Conservation (phyloP, 2,329 filamentous ascomycete genomes). For the Zalaria obscura region DNA sequence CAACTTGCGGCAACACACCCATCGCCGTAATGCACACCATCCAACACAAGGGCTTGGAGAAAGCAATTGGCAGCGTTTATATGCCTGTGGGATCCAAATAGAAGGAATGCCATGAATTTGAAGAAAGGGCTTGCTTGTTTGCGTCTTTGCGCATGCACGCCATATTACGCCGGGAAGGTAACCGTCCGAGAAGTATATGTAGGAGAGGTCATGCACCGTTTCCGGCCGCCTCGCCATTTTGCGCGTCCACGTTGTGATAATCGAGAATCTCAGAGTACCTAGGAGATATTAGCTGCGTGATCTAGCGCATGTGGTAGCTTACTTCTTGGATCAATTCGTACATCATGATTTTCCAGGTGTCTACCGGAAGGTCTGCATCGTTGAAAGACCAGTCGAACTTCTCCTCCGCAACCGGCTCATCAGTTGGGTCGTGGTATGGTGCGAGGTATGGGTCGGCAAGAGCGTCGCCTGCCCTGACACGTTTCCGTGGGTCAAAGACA, state of each 20-base stretch:
- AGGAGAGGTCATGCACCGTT: conserved; percentile 2
- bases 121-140: no score
- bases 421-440: conserved; percentile 92
- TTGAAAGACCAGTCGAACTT: conserved; percentile 99
- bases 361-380: conserved; percentile 89
- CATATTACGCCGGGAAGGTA: no score
- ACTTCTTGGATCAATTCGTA: conserved; percentile 31
- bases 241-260: conserved; percentile 79
- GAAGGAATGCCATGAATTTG: no score
- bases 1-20: background rate
- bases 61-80: background rate
- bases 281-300: background rate
- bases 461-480: conserved; percentile 74
- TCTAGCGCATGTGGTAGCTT: no score
- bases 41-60: background rate
- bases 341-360: conserved; percentile 99
- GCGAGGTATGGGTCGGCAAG: conserved; percentile 86
- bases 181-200: no score
- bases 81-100: no score
- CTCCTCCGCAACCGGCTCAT: conserved; percentile 89
- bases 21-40: background rate
- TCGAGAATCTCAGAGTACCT: conserved; percentile 99
- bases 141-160: no score
- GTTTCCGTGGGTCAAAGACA: conserved; percentile 95
- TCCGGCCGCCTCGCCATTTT: conserved; percentile 10